A percentile compares a stretch with the other conserved stretches of the same genome.
Evolutionary conservation across 345 rosid genomes (phyloP).

Genomic region (Syzygium aqueum): DNA sequence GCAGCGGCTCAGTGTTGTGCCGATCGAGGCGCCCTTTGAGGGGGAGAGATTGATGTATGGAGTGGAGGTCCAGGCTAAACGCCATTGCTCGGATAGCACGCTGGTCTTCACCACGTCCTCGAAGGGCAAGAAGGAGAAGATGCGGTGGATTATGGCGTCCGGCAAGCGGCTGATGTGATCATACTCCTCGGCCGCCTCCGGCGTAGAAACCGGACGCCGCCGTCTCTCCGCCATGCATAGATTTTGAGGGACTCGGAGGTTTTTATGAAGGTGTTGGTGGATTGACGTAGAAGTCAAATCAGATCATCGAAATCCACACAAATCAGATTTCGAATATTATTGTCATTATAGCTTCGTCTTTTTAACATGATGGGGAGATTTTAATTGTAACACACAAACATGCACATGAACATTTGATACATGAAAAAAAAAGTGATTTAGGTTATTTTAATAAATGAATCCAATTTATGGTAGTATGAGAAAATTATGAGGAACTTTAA

Average conservation of each 20-base stretch:
- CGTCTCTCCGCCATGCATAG: not conserved
- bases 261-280: not conserved
- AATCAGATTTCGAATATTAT: not conserved
- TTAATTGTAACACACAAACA: not conserved
- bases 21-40: not conserved
- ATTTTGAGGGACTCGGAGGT: not conserved
- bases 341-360: not conserved
- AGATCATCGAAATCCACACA: not conserved
- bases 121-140: not conserved
- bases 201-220: not conserved
- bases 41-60: not conserved
- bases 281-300: not conserved
- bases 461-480: not conserved
- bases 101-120: not conserved
- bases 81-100: not conserved
- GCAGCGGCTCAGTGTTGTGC: not conserved
- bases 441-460: not conserved
- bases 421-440: not conserved
- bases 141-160: not conserved
- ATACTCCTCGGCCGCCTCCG: not conserved
- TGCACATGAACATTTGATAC: not conserved
- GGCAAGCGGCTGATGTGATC: not conserved
- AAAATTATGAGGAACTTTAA: too few relatives aligned
- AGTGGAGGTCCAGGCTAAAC: not conserved
- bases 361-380: fast-evolving